These are phyloP conservation scores for Hypomontagnella submonticulosa DNA, from an alignment of 495 filamentous ascomycete species.

Conservation along the genomic window DNA sequence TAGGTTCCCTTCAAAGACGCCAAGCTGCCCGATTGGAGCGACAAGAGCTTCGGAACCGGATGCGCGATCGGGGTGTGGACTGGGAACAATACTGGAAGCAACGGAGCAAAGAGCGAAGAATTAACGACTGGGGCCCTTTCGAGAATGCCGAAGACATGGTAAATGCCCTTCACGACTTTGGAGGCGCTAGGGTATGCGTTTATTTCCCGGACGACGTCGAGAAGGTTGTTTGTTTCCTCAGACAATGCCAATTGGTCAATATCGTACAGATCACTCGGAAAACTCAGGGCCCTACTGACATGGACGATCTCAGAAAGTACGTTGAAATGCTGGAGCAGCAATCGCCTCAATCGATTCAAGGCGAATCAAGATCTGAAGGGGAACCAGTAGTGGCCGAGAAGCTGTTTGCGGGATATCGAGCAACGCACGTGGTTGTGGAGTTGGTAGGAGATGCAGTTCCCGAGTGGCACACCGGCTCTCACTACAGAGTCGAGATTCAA, in stretches of 20 bases:
- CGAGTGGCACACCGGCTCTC: not conserved
- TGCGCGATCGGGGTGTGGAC: not conserved
- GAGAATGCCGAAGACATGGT: not conserved
- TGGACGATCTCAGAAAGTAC: not conserved
- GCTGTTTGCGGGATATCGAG: not conserved
- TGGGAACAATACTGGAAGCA: conserved; percentile 3
- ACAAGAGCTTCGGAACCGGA: conserved; percentile 1
- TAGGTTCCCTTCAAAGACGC: not conserved
- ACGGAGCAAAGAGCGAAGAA: not conserved
- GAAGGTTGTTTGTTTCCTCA: conserved; percentile 2
- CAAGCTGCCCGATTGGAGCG: not conserved
- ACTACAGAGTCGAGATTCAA: conserved; percentile 9
- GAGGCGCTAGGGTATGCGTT: not conserved
- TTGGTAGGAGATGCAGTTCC: conserved; percentile 6
- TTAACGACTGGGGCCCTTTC: not conserved
- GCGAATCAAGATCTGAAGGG: not conserved
- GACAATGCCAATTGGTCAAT: not conserved
- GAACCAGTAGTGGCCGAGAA: not conserved
- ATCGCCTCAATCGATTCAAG: too few relatives aligned
- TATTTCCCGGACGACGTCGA: conserved; percentile 1
- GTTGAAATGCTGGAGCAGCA: conserved; percentile 1
- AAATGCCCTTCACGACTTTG: conserved; percentile 6
- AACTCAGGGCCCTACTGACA: not conserved
- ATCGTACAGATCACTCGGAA: not conserved
- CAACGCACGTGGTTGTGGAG: conserved; percentile 11